Base-by-base conservation (phyloP, 768 basidiomycete genomes). In the Tulasnella sp. region DNA sequence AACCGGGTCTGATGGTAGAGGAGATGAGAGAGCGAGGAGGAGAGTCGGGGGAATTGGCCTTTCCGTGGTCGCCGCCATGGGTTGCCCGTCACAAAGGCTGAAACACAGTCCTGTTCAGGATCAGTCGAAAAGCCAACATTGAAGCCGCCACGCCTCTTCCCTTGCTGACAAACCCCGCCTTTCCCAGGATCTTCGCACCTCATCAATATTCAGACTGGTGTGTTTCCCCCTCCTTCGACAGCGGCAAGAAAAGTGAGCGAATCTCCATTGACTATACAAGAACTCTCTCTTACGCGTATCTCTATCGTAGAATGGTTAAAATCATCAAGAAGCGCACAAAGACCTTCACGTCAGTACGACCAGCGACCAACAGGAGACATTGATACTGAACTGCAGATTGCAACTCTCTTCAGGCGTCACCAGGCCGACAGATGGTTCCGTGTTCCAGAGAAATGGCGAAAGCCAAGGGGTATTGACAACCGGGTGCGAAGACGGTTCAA, bases 391-490 rank as follows among this genome's bases (percentile, higher is more conserved):
- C 40, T 38, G 46, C 40, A 56, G 5, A 27, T 36, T 74, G 36
- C 39, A 8, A 52, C n/a, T 42, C 27, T 44, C 80, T 76, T 40
- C 85, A 95, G 94, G 90, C 95, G 97, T 87, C 97, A 99, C 87
- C 97, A 99, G 88, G 97, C 96, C 74, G 97, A 99, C 88, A 94
- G 97, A 85, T 99, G 98, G 89, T 91, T 94, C 86, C 88, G 93
- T 82, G 96, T 99, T 83, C 97, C 97, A 90, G 96, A 98, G 89
- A 89, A 94, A 89, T 99, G 98, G 98, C 91, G 98, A 86, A 99
- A 99, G 89, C 98, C 98, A 83, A 99, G 99, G 92, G 98, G 97
- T 95, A 99, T 98, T 84, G 97, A 99, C 86, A 99, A 99, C 92
- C 92, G 97, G 84, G 97, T 98, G 84, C 90, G 96, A 86, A 91